Base-by-base conservation (phyloP, 768 basidiomycete genomes). In the Tubosaeta sp. region DNA sequence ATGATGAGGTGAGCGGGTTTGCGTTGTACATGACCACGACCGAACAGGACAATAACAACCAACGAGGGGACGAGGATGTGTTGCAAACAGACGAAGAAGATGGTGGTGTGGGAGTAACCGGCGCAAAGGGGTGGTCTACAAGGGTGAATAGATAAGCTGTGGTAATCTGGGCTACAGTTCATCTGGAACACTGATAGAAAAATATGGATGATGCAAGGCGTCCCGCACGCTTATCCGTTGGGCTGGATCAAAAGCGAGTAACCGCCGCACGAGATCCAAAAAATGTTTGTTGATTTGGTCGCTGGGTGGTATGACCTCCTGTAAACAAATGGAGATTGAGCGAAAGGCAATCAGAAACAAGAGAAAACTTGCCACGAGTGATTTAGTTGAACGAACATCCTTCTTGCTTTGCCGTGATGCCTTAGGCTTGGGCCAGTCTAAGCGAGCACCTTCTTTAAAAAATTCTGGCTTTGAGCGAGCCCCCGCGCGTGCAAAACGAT, bases 401-500 rank as follows among this genome's bases (percentile, higher is more conserved):
- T 95, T 95, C 75, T 85, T 87, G 71, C 91, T 94, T 68, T 95
- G 89, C 64, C 88, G 84, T 4, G 88, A 82, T 27, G 91, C 88
- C 68, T 87, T 87, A 10, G 91, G 75, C 64, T 89, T 91, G 0
- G 97, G 95, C 86, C 91, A 98, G 68, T 94, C 92, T 38, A 99
- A 80, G 63, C 85, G 88, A 57, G 76, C 71, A 29, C 83, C 85
- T 19, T 89, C 87, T 66, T 89, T 92, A 77, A 99, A 97, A 70
- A 90, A 97, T 65, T 98, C 95, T 8, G 92, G 84, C 63, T 95
- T 95, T 46, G 84, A 82, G 43, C 87, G 79, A 9, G 85, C 82
- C 16, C 86, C 88, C 41, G 79, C 77, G 39, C 86, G 79, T 35
- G 83, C 82, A 65, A 95, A 92, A 6, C 86, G 83, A 46, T 88